Evolutionary conservation across 2,329 filamentous ascomycete species (phyloP), one percentile per base, ranked within the genome.

Genomic region (Paracorniculantispora psalliotae): DNA sequence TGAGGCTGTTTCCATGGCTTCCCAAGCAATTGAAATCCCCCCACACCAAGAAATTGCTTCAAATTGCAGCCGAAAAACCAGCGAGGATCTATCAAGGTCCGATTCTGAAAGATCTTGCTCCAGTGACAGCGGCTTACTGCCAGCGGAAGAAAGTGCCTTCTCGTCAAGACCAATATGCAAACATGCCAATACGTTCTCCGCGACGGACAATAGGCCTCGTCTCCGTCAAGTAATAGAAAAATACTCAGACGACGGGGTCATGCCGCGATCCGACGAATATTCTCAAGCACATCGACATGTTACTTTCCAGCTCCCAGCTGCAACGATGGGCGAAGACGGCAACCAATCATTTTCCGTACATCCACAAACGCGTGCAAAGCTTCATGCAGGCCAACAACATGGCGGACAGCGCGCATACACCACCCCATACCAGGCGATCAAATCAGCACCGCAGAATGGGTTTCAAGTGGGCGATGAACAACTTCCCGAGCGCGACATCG

Each of bases 1-100:
- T 33, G 78, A 82, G 65, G 77, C 78, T 12, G 63, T 81, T 9
- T 67, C 71, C 2, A 66, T 81, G 44, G 78, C 77, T 12, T 71
- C 74, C 19, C 71, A 77, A 53, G 73, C 71, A 12, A 69, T 74
- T 4, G 71, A 74, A 33, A 66, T 62, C 12, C 68, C 73, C 17
- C 67, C 71, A 37, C 59, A 54, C 47, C 55, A 26, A 53, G 51
- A 26, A 55, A 59, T 35, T 46, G 61, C 23, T 19, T 17, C 48
- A 4, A 26, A 35, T 37, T 8, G n/a, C 19, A 44, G n/a, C 19
- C n/a, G 25, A 6, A 19, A 37, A 19, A 52, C 13, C 4, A 52
- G 47, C 26, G 17, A 28, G 3, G 46, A 57, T 12, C 10, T 17
- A 10, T 5, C 28, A 44, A 52, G 37, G 17, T 46, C 47, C 25